Conservation (phyloP, 768 basidiomycete species). For the Termitomyces bulborhizus region DNA sequence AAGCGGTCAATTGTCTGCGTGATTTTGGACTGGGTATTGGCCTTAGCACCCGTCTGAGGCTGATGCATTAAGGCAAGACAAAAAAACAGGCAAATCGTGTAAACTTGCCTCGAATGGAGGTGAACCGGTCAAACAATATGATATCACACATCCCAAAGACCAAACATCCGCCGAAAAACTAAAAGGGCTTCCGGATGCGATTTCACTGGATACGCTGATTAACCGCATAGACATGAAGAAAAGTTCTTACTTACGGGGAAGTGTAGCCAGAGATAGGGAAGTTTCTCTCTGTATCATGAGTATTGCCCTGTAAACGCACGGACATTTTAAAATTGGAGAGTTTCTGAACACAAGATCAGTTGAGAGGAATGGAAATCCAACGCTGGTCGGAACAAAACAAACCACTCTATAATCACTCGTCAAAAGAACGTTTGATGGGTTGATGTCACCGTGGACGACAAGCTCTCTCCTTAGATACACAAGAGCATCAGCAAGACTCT, state of each 20-base stretch:
- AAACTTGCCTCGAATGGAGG: conserved; percentile 27
- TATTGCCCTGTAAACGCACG: conserved; percentile 18
- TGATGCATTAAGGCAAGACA: background rate
- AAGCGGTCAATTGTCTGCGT: conserved; percentile 16
- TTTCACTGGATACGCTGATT: conserved; percentile 28
- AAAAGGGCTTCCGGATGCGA: conserved; percentile 23
- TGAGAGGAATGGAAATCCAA: background rate
- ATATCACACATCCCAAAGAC: conserved; percentile 39
- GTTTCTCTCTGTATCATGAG: conserved; percentile 15
- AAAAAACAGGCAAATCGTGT: background rate
- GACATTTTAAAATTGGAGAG: conserved; percentile 35
- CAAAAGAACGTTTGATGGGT: conserved; percentile 31
- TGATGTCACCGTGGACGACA: conserved; percentile 40
- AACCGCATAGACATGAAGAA: background rate
- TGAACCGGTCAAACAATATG: conserved; percentile 29
- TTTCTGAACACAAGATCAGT: conserved; percentile 28
- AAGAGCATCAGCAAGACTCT: conserved; percentile 35
- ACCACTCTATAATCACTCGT: conserved; percentile 34
- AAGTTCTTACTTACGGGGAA: conserved; percentile 31
- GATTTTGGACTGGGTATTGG: conserved; percentile 18
- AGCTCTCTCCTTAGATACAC: conserved; percentile 33
- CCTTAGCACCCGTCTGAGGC: background rate
- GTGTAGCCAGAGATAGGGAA: conserved; percentile 22
- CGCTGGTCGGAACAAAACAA: conserved; percentile 19
- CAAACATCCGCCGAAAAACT: conserved; percentile 36